Evolutionary conservation across 2,329 filamentous ascomycete genomes (phyloP).

Genomic region (Hypoxylon sp.): DNA sequence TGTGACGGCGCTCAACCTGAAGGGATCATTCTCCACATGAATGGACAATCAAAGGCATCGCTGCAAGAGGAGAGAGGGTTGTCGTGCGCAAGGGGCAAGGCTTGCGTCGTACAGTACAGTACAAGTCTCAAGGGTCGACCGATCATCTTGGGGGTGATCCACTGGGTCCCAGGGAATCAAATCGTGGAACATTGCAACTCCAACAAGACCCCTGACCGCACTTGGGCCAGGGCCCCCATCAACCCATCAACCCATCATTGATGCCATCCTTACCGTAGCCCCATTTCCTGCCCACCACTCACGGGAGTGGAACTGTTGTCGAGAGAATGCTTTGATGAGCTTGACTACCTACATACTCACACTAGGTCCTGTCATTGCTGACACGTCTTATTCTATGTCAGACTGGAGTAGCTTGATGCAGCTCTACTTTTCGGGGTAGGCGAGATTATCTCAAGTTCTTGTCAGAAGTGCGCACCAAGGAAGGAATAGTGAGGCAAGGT

Average conservation of each 20-base stretch:
- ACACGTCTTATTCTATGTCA: conserved; percentile 37
- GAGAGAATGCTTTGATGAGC: conserved; percentile 26
- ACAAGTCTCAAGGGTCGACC: conserved; percentile 33
- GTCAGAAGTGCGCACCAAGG: conserved; percentile 20
- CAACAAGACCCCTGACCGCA: conserved; percentile 34
- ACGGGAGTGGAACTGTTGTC: conserved; percentile 8
- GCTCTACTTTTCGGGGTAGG: conserved; percentile 36
- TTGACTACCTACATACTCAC: conserved; percentile 1
- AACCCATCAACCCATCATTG: conserved; percentile 20
- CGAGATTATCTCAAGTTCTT: conserved; percentile 40
- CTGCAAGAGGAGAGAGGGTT: conserved; percentile 9
- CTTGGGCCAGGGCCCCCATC: conserved; percentile 7
- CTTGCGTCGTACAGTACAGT: conserved; percentile 27
- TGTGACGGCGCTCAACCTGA: conserved; percentile 37
- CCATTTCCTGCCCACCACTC: conserved; percentile 29
- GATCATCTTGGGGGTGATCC: conserved; percentile 34
- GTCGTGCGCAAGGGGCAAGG: conserved; percentile 32
- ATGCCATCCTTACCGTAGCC: conserved; percentile 12
- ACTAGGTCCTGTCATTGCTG: conserved; percentile 33
- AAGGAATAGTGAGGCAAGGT: conserved; percentile 15
- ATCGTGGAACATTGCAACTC: conserved; percentile 39
- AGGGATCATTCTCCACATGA: conserved; percentile 35
- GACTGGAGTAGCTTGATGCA: conserved; percentile 30
- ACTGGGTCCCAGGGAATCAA: conserved; percentile 36
- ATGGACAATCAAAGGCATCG: conserved; percentile 27